phyloP scores from a whole-genome alignment of 2,329 filamentous ascomycete species.

The Fusarium palustre region DNA sequence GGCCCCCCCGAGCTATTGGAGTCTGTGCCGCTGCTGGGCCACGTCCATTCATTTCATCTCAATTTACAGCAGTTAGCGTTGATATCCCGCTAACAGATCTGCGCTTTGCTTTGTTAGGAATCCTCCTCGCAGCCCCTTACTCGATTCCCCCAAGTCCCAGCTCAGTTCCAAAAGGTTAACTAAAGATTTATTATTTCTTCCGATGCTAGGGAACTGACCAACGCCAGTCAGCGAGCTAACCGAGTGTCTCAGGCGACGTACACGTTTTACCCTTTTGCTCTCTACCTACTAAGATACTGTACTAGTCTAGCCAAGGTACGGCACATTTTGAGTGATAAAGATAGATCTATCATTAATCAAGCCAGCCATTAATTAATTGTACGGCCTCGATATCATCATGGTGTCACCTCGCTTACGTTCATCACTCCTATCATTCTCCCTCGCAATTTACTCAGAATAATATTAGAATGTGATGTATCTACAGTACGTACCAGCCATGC shows the following conservation, averaged over 20 bases:
- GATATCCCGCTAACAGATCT: constrained; percentile 28
- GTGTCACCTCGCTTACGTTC: constrained; percentile 5
- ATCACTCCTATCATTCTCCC: not conserved
- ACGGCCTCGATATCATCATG: not conserved
- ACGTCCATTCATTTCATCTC: not conserved
- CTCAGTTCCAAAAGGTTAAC: not conserved
- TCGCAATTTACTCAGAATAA: constrained; percentile 9
- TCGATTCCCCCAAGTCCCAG: constrained; percentile 3
- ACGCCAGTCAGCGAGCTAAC: constrained; percentile 1
- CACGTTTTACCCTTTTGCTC: not conserved
- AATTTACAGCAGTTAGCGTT: constrained; percentile 6
- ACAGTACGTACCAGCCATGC: not conserved
- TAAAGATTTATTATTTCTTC: not conserved
- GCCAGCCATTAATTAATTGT: not conserved
- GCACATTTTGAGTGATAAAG: not conserved
- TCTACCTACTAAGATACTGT: too few species aligned
- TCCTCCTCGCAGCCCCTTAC: constrained; percentile 32
- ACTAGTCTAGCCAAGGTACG: too few species aligned
- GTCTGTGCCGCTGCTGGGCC: constrained; percentile 16
- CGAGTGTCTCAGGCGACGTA: constrained; percentile 29
- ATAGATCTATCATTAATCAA: not conserved
- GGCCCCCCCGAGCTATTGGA: not conserved
- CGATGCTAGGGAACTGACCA: constrained; percentile 10
- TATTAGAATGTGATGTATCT: constrained; percentile 12
- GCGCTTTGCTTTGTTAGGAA: constrained; percentile 37